These are phyloP conservation scores for Fusarium solani-melongenae DNA, from an alignment of 2,329 filamentous ascomycete species.

Conservation along the genomic window DNA sequence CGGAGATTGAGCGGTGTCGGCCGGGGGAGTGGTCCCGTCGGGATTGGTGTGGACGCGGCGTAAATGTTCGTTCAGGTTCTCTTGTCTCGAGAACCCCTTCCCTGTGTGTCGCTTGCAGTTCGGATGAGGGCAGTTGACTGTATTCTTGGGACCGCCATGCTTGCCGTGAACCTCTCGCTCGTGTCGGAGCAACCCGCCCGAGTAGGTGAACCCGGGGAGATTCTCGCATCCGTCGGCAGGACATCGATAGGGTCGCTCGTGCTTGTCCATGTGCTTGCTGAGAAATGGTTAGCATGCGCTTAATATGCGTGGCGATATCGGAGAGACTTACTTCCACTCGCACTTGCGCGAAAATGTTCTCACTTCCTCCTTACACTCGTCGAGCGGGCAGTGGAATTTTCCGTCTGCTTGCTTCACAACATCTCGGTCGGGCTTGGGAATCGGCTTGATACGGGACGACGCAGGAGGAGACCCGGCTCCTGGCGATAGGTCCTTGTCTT, in stretches of 20 bases:
- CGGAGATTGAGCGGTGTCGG: conserved; percentile 51
- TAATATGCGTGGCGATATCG: background rate
- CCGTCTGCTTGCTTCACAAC: conserved; percentile 73
- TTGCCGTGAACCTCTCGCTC: conserved; percentile 94
- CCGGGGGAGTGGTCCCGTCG: conserved; percentile 50
- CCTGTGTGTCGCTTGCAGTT: conserved; percentile 92
- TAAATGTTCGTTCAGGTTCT: conserved; percentile 94
- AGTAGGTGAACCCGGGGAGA: conserved; percentile 93
- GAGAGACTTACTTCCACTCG: conserved; percentile 87
- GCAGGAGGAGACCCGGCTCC: conserved; percentile 47
- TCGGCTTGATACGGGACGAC: conserved; percentile 60
- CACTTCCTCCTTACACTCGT: conserved; percentile 73
- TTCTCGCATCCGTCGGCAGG: conserved; percentile 86
- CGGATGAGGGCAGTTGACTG: conserved; percentile 84
- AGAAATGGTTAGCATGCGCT: conserved; percentile 36
- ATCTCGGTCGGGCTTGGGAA: conserved; percentile 69
- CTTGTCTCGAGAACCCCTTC: conserved; percentile 90
- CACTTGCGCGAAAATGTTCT: conserved; percentile 83
- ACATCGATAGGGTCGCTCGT: conserved; percentile 93
- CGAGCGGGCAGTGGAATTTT: conserved; percentile 80
- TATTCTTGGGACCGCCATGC: conserved; percentile 88
- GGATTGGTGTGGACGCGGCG: conserved; percentile 82
- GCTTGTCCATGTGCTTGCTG: conserved; percentile 99
- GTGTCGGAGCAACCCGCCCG: conserved; percentile 87
- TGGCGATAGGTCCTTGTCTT: conserved; percentile 50